These are phyloP conservation scores for Phytophthora pluvialis DNA, from an alignment of 352 stramenopile species.

Conservation along the genomic window DNA sequence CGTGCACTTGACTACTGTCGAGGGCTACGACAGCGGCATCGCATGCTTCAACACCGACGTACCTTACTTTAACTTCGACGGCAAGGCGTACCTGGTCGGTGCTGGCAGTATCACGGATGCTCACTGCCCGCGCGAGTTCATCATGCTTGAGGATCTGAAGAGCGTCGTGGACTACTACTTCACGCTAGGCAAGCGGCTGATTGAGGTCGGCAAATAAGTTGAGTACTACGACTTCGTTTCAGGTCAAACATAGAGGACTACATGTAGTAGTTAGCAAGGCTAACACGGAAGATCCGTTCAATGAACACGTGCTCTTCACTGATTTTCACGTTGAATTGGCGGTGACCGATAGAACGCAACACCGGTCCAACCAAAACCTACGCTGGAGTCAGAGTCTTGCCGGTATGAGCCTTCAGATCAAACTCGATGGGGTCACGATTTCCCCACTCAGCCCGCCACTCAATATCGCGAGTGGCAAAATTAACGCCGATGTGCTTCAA, in stretches of 20 bases:
- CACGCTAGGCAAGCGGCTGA: slow-evolving; percentile 69
- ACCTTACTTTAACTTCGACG: slow-evolving; percentile 87
- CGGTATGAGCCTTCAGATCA: slow-evolving; percentile 41
- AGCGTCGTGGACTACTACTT: slow-evolving; percentile 76
- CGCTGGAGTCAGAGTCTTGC: slow-evolving; percentile 10
- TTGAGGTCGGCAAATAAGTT: slow-evolving; percentile 50
- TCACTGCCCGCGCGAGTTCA: slow-evolving; percentile 77
- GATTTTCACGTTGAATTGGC: background rate
- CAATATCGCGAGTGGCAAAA: slow-evolving; percentile 45
- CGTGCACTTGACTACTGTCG: slow-evolving; percentile 78
- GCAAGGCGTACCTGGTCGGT: slow-evolving; percentile 81
- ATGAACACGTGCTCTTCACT: background rate
- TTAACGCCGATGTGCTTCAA: slow-evolving; percentile 59
- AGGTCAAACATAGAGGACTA: background rate
- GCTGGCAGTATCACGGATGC: slow-evolving; percentile 79
- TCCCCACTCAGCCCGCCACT: slow-evolving; percentile 68
- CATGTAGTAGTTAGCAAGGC: background rate
- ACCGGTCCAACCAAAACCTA: background rate
- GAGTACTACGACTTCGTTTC: background rate
- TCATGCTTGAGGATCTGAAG: slow-evolving; percentile 69
- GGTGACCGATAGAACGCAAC: background rate
- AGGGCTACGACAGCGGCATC: slow-evolving; percentile 87
- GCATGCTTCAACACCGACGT: slow-evolving; percentile 91
- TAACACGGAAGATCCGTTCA: background rate
- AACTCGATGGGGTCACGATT: slow-evolving; percentile 67